Percentiles rank a stretch among this genome's conserved stretches.
Evolutionary conservation across 768 basidiomycete genomes (phyloP).

Genomic region (Ramaria rubella): DNA sequence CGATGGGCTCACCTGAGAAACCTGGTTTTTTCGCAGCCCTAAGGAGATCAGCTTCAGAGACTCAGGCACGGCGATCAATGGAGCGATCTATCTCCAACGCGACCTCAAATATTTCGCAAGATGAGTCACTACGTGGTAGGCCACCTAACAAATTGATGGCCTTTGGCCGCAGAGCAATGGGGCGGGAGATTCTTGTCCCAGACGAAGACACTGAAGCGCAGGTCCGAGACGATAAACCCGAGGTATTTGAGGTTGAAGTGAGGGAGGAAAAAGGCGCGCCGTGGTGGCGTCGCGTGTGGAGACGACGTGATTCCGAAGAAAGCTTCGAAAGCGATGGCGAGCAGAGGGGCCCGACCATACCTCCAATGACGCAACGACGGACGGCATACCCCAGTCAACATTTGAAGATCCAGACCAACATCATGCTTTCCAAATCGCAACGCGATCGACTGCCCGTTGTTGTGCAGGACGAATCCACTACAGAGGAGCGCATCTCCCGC

Average conservation of each 20-base stretch:
- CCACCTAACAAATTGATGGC: conserved; percentile 30
- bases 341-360: not conserved
- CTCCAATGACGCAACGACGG: not conserved
- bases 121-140: conserved; percentile 16
- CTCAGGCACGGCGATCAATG: conserved; percentile 4
- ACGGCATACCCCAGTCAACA: not conserved
- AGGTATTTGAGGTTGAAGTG: conserved; percentile 11
- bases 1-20: conserved; percentile 34
- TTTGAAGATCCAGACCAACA: conserved; percentile 9
- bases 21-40: conserved; percentile 29
- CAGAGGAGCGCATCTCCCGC: not conserved
- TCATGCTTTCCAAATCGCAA: not conserved
- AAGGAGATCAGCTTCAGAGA: conserved; percentile 22
- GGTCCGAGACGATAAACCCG: not conserved
- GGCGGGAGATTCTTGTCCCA: conserved; percentile 22
- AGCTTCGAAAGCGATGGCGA: conserved; percentile 2
- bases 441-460: not conserved
- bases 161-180: conserved; percentile 36
- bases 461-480: not conserved
- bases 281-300: conserved; percentile 8
- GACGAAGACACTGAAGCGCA: conserved; percentile 11
- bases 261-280: not conserved
- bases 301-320: conserved; percentile 7
- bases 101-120: conserved; percentile 21
- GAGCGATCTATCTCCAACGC: conserved; percentile 14